phyloP scores from a whole-genome alignment of 2,329 filamentous ascomycete species.

The Calycina marina region DNA sequence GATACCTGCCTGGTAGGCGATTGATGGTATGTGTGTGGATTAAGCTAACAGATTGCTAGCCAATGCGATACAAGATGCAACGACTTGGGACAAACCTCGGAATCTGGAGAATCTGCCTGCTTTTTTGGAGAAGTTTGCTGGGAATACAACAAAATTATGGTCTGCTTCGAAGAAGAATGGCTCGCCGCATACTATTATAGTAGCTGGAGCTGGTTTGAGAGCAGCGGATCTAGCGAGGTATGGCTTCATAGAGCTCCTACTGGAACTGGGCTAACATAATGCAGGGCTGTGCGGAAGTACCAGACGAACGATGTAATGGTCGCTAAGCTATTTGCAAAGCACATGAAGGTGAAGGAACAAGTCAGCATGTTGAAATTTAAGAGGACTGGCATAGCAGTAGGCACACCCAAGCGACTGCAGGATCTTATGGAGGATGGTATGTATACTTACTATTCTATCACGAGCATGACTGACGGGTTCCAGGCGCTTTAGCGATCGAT shows the following conservation, averaged over 20 bases:
- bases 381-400: constrained; percentile 75
- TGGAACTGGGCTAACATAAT: constrained; percentile 5
- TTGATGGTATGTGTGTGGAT: neutral
- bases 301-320: constrained; percentile 65
- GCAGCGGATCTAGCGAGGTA: constrained; percentile 73
- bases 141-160: constrained; percentile 40
- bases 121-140: constrained; percentile 57
- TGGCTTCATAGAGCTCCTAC: constrained; percentile 6
- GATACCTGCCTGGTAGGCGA: constrained; percentile 57
- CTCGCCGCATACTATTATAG: constrained; percentile 71
- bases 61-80: constrained; percentile 65
- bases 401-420: constrained; percentile 69
- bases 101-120: constrained; percentile 58
- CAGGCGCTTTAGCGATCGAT: constrained; percentile 54
- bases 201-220: constrained; percentile 72
- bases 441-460: constrained; percentile 13
- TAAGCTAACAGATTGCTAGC: constrained; percentile 30
- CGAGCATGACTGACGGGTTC: constrained; percentile 10
- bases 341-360: constrained; percentile 88
- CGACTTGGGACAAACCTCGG: constrained; percentile 52
- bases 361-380: constrained; percentile 55
- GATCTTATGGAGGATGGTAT: constrained; percentile 71
- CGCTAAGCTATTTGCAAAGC: constrained; percentile 92
- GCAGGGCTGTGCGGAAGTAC: constrained; percentile 58
- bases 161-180: constrained; percentile 54